Conservation (phyloP, 176 grass and related monocot species). For the Metroxylon sagu region DNA sequence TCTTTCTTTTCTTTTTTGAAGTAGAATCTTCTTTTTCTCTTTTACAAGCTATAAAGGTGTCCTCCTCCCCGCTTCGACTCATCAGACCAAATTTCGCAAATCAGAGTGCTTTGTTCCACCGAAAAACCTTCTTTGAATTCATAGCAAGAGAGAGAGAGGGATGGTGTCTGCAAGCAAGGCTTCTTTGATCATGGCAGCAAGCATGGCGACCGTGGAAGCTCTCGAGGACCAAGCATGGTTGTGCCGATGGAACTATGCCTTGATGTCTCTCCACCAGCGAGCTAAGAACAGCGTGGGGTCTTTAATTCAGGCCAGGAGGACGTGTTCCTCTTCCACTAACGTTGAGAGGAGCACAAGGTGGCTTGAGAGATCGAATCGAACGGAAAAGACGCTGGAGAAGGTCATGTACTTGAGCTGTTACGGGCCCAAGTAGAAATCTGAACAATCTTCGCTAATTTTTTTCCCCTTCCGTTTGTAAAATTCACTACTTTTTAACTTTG, state of each 20-base stretch:
- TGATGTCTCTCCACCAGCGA: slow-evolving; percentile 24
- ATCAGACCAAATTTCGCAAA: no score
- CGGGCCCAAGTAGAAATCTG: slow-evolving; percentile 28
- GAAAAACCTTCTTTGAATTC: no score
- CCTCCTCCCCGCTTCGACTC: no score
- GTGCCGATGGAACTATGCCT: slow-evolving; percentile 64
- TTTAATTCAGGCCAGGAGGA: slow-evolving; percentile 16
- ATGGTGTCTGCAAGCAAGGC: slow-evolving; percentile 32
- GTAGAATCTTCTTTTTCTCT: no score
- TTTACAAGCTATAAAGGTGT: no score
- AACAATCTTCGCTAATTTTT: no score
- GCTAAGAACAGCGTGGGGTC: slow-evolving; percentile 22
- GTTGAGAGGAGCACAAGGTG: not conserved
- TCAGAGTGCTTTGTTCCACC: no score
- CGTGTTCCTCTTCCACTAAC: not conserved
- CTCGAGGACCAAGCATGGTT: slow-evolving; percentile 60
- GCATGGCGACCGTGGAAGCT: slow-evolving; percentile 48
- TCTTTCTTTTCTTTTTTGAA: no score
- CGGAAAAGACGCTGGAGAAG: slow-evolving; percentile 42
- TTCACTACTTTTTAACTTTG: no score
- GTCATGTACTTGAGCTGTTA: slow-evolving; percentile 65
- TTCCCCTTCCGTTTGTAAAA: no score
- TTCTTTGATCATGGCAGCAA: slow-evolving; percentile 42
- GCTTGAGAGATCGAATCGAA: slow-evolving; percentile 15
- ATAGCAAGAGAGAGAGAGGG: not conserved